Conservation (phyloP, 1,284 basidiomycete genomes). For the Clitocybe nebularis region DNA sequence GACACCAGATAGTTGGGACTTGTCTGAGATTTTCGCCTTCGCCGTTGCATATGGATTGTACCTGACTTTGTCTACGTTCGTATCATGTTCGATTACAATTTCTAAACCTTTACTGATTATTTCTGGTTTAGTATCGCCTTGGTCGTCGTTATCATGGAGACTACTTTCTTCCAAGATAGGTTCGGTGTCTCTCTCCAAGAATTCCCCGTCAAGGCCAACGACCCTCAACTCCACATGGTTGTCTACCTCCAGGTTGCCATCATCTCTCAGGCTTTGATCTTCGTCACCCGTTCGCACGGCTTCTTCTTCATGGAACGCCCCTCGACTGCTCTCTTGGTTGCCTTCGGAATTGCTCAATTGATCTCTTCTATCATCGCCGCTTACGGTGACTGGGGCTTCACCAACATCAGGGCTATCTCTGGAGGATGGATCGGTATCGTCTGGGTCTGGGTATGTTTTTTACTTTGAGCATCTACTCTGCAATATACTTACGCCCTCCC, state of each 20-base stretch:
- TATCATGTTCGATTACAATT: conserved; percentile 12
- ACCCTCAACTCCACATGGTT: conserved; percentile 75
- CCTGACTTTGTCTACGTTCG: conserved; percentile 85
- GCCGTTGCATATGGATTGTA: conserved; percentile 94
- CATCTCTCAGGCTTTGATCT: conserved; percentile 97
- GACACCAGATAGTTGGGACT: conserved; percentile 93
- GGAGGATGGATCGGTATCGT: conserved; percentile 97
- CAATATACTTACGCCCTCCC: conserved; percentile 8
- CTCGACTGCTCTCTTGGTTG: conserved; percentile 82
- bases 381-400: conserved; percentile 92
- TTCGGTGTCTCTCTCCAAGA: conserved; percentile 69
- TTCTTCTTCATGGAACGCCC: conserved; percentile 99
- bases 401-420: conserved; percentile 69
- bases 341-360: conserved; percentile 92
- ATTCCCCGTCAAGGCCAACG: conserved; percentile 60
- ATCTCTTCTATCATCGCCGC: conserved; percentile 94
- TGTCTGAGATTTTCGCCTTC: conserved; percentile 94
- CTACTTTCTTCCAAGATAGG: conserved; percentile 85
- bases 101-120: conserved; percentile 18
- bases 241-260: conserved; percentile 93
- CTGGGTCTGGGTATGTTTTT: conserved; percentile 82
- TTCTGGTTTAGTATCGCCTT: conserved; percentile 58
- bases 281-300: conserved; percentile 92
- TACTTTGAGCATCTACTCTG: not conserved
- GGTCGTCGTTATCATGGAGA: conserved; percentile 83